These are phyloP conservation scores for Amborella trichopoda DNA, from an alignment of 164 flowering plant species.

Conservation along the genomic window DNA sequence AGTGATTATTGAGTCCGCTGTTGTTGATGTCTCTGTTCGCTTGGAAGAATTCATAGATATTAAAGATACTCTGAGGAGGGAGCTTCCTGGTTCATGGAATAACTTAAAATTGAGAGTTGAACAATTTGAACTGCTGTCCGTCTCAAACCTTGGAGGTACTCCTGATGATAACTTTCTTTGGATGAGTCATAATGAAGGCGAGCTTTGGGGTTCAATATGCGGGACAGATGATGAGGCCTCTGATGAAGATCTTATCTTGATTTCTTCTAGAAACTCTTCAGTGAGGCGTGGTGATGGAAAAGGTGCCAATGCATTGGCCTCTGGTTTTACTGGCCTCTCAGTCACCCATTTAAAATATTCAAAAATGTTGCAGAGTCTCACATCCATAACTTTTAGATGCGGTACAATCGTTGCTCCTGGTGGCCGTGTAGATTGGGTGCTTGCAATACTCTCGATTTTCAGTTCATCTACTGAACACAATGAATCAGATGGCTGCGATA, in stretches of 20 bases:
- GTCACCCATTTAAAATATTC: slow-evolving; percentile 53
- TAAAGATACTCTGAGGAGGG: slow-evolving; percentile 41
- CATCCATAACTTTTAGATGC: slow-evolving; percentile 53
- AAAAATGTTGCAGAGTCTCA: slow-evolving; percentile 21
- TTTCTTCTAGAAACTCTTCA: slow-evolving; percentile 62
- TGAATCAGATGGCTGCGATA: slow-evolving; percentile 16
- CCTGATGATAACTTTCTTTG: slow-evolving; percentile 47
- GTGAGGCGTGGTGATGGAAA: slow-evolving; percentile 87
- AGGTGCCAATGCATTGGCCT: slow-evolving; percentile 79
- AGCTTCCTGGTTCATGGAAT: slow-evolving; percentile 85
- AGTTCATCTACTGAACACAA: slow-evolving; percentile 27
- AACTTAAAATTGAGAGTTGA: slow-evolving; percentile 31
- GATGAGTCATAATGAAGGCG: slow-evolving; percentile 72
- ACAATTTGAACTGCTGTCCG: slow-evolving; percentile 58
- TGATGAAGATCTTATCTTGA: slow-evolving; percentile 45
- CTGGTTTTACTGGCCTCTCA: slow-evolving; percentile 61
- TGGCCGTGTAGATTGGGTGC: slow-evolving; percentile 90
- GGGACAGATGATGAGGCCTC: slow-evolving; percentile 6
- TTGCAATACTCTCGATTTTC: slow-evolving; percentile 47
- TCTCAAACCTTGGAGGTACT: slow-evolving; percentile 64
- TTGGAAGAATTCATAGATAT: slow-evolving; percentile 24
- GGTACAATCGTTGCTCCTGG: slow-evolving; percentile 72
- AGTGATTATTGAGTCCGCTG: slow-evolving; percentile 53
- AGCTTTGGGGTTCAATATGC: slow-evolving; percentile 55
- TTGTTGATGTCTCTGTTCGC: slow-evolving; percentile 31